phyloP scores from a whole-genome alignment of 2,329 filamentous ascomycete genomes.

The Aspergillus flavus region DNA sequence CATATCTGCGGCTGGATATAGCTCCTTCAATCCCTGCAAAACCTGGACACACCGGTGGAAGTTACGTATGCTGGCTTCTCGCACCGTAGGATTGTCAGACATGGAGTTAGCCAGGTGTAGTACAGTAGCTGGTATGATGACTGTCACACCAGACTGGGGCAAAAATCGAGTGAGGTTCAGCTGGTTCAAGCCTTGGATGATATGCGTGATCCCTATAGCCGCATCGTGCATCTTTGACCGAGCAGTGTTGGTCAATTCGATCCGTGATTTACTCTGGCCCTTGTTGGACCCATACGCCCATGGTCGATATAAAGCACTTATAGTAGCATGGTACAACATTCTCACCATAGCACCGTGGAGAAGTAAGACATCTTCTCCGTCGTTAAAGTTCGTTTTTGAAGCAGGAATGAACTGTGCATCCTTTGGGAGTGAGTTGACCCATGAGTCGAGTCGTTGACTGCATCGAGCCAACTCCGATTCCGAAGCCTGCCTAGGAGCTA shows the following conservation, averaged over 20 bases:
- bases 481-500: slow-evolving; percentile 79
- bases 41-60: slow-evolving; percentile 85
- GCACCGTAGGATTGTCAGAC: slow-evolving; percentile 68
- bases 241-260: slow-evolving; percentile 68
- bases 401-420: slow-evolving; percentile 70
- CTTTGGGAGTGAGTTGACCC: slow-evolving; percentile 69
- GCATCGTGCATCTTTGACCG: slow-evolving; percentile 79
- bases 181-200: slow-evolving; percentile 72
- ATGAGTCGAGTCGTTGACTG: slow-evolving; percentile 73
- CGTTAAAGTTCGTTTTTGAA: slow-evolving; percentile 59
- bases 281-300: slow-evolving; percentile 69
- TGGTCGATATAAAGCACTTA: slow-evolving; percentile 84
- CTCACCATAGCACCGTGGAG: slow-evolving; percentile 81
- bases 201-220: slow-evolving; percentile 76
- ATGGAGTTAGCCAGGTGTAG: slow-evolving; percentile 87
- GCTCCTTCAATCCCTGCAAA: slow-evolving; percentile 78
- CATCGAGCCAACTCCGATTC: slow-evolving; percentile 75
- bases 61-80: slow-evolving; percentile 70
- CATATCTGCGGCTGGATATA: slow-evolving; percentile 84
- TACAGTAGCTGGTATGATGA: slow-evolving; percentile 83
- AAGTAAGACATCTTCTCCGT: slow-evolving; percentile 51
- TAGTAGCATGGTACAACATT: slow-evolving; percentile 87
- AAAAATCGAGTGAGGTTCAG: slow-evolving; percentile 72
- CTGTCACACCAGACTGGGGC: slow-evolving; percentile 82
- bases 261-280: slow-evolving; percentile 48